These are phyloP conservation scores for Solanum appendiculatum DNA, from an alignment of 257 asterid species.

Conservation along the genomic window DNA sequence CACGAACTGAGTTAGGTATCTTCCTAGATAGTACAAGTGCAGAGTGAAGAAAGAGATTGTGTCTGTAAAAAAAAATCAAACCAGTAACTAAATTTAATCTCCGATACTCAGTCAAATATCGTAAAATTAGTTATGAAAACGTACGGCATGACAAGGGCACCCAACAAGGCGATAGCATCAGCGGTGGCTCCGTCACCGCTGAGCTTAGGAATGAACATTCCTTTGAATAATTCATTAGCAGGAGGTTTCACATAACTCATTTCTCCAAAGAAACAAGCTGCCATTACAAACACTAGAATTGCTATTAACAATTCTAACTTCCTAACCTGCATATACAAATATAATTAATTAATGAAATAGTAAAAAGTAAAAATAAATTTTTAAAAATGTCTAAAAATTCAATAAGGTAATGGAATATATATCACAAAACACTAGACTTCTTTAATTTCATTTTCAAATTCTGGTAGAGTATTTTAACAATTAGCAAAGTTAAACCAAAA, in stretches of 20 bases:
- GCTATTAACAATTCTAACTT: constrained; percentile 75
- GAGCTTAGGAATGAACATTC: constrained; percentile 79
- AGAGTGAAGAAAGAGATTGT: constrained; percentile 81
- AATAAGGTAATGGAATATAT: no score
- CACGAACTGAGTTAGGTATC: constrained; percentile 62
- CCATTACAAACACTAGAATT: constrained; percentile 66
- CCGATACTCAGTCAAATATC: not conserved
- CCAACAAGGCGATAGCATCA: constrained; percentile 80
- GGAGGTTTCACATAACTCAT: constrained; percentile 74
- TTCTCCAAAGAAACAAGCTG: constrained; percentile 87
- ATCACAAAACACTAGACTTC: no score
- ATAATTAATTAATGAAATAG: not conserved
- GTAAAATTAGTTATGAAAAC: not conserved
- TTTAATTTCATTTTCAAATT: no score
- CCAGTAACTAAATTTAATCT: not conserved
- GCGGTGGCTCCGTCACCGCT: constrained; percentile 66
- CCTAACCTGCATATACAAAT: constrained; percentile 37
- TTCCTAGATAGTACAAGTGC: constrained; percentile 87
- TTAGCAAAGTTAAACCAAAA: no score
- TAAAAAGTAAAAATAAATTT: no score
- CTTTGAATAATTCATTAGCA: constrained; percentile 49
- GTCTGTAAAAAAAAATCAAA: constrained; percentile 24
- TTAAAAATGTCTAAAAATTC: no score
- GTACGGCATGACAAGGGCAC: constrained; percentile 97
- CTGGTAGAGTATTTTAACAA: no score